Percentiles rank a stretch among this genome's conserved stretches.
These are phyloP conservation scores for Madurella mycetomatis DNA, from an alignment of 2,329 filamentous ascomycete species.

Conservation along the genomic window DNA sequence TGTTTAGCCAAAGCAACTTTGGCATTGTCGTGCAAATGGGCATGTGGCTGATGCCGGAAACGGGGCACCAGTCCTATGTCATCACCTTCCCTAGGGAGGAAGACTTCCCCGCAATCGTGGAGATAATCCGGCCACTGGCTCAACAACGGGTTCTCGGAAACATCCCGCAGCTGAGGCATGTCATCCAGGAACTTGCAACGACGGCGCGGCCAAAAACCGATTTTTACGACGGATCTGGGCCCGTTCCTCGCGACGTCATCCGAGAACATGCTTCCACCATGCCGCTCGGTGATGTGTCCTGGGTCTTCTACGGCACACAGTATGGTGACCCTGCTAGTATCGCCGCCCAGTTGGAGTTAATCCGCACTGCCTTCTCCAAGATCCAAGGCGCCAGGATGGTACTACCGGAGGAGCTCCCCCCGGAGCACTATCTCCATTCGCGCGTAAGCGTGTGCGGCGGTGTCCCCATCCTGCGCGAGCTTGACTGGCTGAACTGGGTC, in stretches of 20 bases:
- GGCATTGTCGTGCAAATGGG: constrained; percentile 55
- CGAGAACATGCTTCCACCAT: constrained; percentile 33
- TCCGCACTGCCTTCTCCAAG: constrained; percentile 39
- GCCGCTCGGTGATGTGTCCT: constrained; percentile 39
- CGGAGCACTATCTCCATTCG: constrained; percentile 36
- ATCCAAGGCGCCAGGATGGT: constrained; percentile 40
- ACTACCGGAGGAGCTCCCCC: constrained; percentile 37
- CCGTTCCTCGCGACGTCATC: constrained; percentile 31
- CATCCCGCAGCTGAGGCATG: constrained; percentile 42
- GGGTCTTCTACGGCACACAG: constrained; percentile 48
- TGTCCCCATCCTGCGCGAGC: constrained; percentile 34
- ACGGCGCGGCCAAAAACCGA: constrained; percentile 35
- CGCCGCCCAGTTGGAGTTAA: constrained; percentile 31
- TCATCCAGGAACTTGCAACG: constrained; percentile 42
- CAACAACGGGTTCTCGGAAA: constrained; percentile 44
- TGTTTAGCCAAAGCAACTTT: constrained; percentile 52
- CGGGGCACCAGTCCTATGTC: constrained; percentile 35
- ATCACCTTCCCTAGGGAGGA: constrained; percentile 38
- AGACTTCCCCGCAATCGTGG: constrained; percentile 33
- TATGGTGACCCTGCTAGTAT: constrained; percentile 32
- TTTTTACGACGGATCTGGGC: constrained; percentile 26
- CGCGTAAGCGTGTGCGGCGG: constrained; percentile 34
- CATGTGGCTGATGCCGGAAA: constrained; percentile 37
- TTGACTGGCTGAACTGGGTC: constrained; percentile 45
- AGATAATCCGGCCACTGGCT: constrained; percentile 36